phyloP scores from a whole-genome alignment of 2,329 filamentous ascomycete genomes.

The Cercospora berteroae region DNA sequence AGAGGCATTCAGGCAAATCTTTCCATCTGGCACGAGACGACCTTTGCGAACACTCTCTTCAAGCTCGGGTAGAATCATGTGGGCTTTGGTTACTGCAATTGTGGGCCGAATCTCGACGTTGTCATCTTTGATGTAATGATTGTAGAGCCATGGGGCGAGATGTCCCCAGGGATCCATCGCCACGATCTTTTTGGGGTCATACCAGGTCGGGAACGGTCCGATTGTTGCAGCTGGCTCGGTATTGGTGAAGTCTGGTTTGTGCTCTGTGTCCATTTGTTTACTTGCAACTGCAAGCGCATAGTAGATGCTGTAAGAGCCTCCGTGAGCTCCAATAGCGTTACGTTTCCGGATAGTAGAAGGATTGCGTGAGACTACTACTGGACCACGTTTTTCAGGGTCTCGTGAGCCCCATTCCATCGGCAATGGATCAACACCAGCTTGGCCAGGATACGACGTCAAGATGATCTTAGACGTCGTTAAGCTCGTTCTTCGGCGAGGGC shows the following conservation, averaged over 20 bases:
- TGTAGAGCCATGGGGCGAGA: constrained; percentile 78
- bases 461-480: constrained; percentile 58
- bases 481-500: constrained; percentile 42
- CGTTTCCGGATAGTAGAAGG: constrained; percentile 73
- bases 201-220: constrained; percentile 87
- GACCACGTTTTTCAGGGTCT: constrained; percentile 73
- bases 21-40: constrained; percentile 75
- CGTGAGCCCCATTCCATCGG: constrained; percentile 81
- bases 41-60: constrained; percentile 82
- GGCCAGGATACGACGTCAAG: constrained; percentile 84
- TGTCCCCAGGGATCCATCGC: constrained; percentile 96
- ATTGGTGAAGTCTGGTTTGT: constrained; percentile 76
- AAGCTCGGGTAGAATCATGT: constrained; percentile 95
- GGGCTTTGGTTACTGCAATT: constrained; percentile 81
- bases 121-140: constrained; percentile 72
- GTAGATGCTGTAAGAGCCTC: constrained; percentile 94
- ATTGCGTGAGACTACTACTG: constrained; percentile 80
- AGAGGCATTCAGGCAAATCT: constrained; percentile 79
- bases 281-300: constrained; percentile 90
- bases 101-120: constrained; percentile 70
- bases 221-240: constrained; percentile 89
- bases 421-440: constrained; percentile 90
- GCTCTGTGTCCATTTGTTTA: constrained; percentile 79
- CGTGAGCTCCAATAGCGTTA: constrained; percentile 73
- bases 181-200: constrained; percentile 87